Evolutionary conservation across 148 eudicot species (phyloP), one percentile per base, ranked within the genome.

Genomic region (Chenopodium suecicum): DNA sequence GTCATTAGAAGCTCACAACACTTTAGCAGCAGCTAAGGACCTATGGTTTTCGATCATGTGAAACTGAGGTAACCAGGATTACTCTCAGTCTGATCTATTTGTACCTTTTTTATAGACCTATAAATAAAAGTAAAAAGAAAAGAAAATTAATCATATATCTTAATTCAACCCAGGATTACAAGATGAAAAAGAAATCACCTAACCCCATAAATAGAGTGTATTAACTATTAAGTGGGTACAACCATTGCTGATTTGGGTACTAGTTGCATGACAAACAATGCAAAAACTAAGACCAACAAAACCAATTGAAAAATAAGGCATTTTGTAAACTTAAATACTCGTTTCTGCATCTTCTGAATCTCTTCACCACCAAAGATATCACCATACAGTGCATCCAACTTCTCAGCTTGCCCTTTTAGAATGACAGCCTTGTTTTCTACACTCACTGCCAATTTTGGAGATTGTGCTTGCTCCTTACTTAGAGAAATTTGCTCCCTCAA

Each of bases 221-320:
- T 66, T 10, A 77, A 27, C 29, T 27, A 27, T 27, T 34, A 34
- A 34, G 99, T 96, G 52, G 99, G 98, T 80, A 89, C 93, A 78
- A 89, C 90, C 85, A 78, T 88, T 5, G 77, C 79, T 68, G 90
- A 81, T 67, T 84, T 75, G 52, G 94, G 92, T 22, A 83, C 82
- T 27, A 85, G 82, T 80, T 86, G 85, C 78, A 79, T 76, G 32
- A 85, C 34, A 81, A 90, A 83, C 60, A 88, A 63, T 32, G 78
- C 81, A 14, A 94, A 66, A 3, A 88, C 87, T 78, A 91, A 66
- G 13, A 84, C 32, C 63, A 94, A 76, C 82, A 89, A 83, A 22
- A 90, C 74, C 83, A 89, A 83, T 82, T 96, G 98, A 56, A 94
- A 48, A 17, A 84, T 31, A 73, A 94, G 78, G 82, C 85, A 89